Evolutionary conservation across 169 alveolate species (phyloP).

Genomic region (Plasmodium vivax): DNA sequence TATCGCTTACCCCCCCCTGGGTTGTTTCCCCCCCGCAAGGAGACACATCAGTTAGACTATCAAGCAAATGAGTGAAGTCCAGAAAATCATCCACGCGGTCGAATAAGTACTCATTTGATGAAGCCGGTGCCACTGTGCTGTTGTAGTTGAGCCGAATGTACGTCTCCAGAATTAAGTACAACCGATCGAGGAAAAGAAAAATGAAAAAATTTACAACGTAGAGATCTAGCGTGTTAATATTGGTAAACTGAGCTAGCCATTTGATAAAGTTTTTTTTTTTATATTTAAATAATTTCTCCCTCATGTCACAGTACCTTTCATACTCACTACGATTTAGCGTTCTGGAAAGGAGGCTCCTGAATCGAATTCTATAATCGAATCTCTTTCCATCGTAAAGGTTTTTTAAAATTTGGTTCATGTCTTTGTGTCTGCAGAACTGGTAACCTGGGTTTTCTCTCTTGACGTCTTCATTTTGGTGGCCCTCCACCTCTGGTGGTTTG

Average conservation of each 20-base stretch:
- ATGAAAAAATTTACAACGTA: conserved; percentile 58
- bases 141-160: conserved; percentile 55
- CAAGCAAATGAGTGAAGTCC: conserved; percentile 22
- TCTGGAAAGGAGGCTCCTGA: conserved; percentile 56
- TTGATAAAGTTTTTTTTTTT: conserved; percentile 64
- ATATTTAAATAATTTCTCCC: conserved; percentile 71
- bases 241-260: conserved; percentile 61
- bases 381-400: conserved; percentile 41
- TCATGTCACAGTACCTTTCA: conserved; percentile 57
- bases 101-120: neutral
- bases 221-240: conserved; percentile 14
- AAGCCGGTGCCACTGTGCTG: neutral
- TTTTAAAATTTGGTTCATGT: conserved; percentile 26
- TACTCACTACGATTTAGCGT: conserved; percentile 40
- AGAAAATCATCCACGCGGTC: conserved; percentile 24
- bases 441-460: conserved; percentile 15
- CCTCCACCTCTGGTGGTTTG: neutral
- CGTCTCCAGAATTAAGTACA: conserved; percentile 52
- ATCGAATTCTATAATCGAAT: conserved; percentile 49
- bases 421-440: conserved; percentile 37
- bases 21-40: neutral
- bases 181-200: conserved; percentile 60
- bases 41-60: neutral
- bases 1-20: neutral
- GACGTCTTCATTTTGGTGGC: neutral